These are phyloP conservation scores for Cucurbita moschata DNA, from an alignment of 306 rosid genomes.

Conservation along the genomic window DNA sequence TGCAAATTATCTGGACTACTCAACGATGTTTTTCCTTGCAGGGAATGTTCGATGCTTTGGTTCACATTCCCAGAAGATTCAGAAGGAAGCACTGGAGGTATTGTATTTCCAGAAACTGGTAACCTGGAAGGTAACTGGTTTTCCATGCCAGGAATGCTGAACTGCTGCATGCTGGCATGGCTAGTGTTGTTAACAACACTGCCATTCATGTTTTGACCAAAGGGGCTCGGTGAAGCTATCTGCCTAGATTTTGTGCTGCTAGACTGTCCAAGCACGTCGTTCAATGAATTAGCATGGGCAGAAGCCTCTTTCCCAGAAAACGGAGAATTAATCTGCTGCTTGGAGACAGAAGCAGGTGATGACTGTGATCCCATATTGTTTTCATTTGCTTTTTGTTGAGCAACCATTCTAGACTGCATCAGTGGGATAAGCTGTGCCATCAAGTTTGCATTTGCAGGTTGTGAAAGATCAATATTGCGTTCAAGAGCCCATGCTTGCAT, in stretches of 20 bases:
- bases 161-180: constrained; percentile 41
- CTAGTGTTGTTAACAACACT: constrained; percentile 31
- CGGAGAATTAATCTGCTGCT: constrained; percentile 63
- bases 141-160: constrained; percentile 64
- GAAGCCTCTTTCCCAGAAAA: constrained; percentile 55
- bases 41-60: constrained; percentile 41
- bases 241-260: constrained; percentile 60
- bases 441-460: constrained; percentile 59
- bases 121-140: constrained; percentile 50
- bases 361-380: constrained; percentile 46
- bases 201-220: constrained; percentile 35
- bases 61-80: constrained; percentile 40
- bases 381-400: constrained; percentile 54
- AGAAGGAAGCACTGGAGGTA: constrained; percentile 47
- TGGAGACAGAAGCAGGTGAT: constrained; percentile 45
- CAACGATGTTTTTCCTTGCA: constrained; percentile 26
- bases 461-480: constrained; percentile 62
- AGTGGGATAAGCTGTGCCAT: constrained; percentile 60
- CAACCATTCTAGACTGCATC: constrained; percentile 58
- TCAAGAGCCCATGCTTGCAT: constrained; percentile 79
- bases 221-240: constrained; percentile 44
- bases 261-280: constrained; percentile 55
- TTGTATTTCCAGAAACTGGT: constrained; percentile 48
- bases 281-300: constrained; percentile 58
- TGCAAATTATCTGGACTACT: constrained; percentile 44